Conservation (phyloP, 371 early-diverging fungal species). For the Umbelopsis sp. region DNA sequence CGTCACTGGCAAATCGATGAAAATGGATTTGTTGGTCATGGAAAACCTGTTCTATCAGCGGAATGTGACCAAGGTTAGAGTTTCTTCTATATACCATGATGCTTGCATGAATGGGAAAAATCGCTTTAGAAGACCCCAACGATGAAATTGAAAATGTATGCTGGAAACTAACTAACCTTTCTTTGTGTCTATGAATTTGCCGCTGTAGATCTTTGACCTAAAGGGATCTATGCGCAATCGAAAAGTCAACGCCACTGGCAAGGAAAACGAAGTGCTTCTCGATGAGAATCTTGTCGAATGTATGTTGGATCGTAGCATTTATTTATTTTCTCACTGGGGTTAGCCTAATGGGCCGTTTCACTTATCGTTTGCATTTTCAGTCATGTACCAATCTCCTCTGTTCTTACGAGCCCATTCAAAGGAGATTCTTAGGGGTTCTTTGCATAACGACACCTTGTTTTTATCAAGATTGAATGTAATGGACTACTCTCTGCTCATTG, state of each 20-base stretch:
- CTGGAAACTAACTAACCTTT: background rate
- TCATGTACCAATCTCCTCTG: slow-evolving; percentile 82
- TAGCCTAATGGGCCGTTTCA: too few relatives aligned
- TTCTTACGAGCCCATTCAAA: slow-evolving; percentile 90
- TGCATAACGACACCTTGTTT: slow-evolving; percentile 91
- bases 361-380: slow-evolving; percentile 24
- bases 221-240: slow-evolving; percentile 96
- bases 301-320: slow-evolving; percentile 25
- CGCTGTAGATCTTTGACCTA: slow-evolving; percentile 81
- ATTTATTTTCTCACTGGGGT: too few relatives aligned
- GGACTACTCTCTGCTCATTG: slow-evolving; percentile 95
- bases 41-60: slow-evolving; percentile 93
- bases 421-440: slow-evolving; percentile 71
- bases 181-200: background rate
- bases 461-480: slow-evolving; percentile 87
- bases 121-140: too few relatives aligned
- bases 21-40: slow-evolving; percentile 93
- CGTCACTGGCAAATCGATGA: slow-evolving; percentile 75
- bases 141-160: too few relatives aligned
- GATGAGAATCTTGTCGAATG: slow-evolving; percentile 92
- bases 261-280: slow-evolving; percentile 83
- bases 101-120: background rate
- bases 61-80: slow-evolving; percentile 58
- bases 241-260: slow-evolving; percentile 84
- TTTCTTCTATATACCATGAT: background rate